Conservation (phyloP, 2,329 filamentous ascomycete species). For the Ophiostoma quercus region DNA sequence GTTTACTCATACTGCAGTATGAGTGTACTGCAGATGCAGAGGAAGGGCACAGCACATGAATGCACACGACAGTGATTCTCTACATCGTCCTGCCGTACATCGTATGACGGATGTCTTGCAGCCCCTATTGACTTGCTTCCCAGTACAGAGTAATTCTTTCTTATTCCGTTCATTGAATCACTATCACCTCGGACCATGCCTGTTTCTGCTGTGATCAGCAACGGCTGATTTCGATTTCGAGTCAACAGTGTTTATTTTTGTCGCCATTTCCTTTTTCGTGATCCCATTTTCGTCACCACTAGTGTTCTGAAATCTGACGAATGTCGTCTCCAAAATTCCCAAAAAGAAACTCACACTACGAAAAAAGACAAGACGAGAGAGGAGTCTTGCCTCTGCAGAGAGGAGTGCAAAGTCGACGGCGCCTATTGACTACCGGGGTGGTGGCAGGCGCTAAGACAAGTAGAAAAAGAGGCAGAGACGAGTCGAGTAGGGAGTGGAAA, state of each 20-base stretch:
- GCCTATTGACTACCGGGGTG: slow-evolving; percentile 3
- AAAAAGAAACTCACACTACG: not conserved
- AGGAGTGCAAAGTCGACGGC: not conserved
- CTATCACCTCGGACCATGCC: not conserved
- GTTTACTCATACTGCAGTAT: not conserved
- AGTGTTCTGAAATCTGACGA: not conserved
- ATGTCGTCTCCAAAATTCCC: not conserved
- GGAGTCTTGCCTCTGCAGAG: not conserved
- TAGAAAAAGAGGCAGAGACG: not conserved
- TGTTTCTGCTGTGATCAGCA: not conserved
- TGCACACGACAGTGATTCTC: not conserved
- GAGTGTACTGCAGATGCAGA: not conserved
- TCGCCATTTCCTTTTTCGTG: not conserved
- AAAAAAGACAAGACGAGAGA: not conserved
- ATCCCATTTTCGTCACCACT: not conserved
- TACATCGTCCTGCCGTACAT: not conserved
- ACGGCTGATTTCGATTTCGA: not conserved
- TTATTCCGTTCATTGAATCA: not conserved
- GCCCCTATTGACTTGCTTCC: not conserved
- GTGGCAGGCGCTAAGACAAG: not conserved
- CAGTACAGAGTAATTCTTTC: not conserved
- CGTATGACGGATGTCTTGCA: slow-evolving; percentile 3
- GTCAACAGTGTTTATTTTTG: not conserved
- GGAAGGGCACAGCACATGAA: not conserved
- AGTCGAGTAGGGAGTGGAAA: too few species aligned